Base-by-base conservation (phyloP, 1,284 basidiomycete species). In the Farysia itapuensis region DNA sequence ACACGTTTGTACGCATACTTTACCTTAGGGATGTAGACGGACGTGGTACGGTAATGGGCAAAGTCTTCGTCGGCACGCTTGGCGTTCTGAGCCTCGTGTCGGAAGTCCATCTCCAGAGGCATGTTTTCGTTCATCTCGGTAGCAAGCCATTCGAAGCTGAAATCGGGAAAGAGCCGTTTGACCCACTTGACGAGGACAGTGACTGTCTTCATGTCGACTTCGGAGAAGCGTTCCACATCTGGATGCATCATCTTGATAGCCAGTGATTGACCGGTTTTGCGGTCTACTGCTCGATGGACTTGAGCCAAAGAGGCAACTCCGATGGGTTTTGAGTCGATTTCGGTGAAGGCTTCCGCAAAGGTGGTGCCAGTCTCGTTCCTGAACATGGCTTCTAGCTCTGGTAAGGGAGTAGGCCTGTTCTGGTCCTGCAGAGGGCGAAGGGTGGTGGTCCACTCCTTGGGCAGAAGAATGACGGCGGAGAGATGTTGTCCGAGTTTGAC, bases 231-330 rank as follows among this genome's bases (percentile, higher is more conserved):
- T 35, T 87, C 85, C 4, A 99, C 81, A 75, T 89, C 88, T 4
- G 95, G 92, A 77, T 98, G 95, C 82, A 98, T 94, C 34, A 98
- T 77, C 84, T 99, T 99, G 49, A 98, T 86, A 11, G 95, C 95
- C n/a, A 94, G 90, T 33, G 81, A 79, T 36, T 72, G 44, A 16
- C 70, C 72, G 6, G 67, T 71, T 35, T 67, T 45, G 38, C 84
- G 83, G 63, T 91, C 85, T 6, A 80, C 81, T 0, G 87, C 95
- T 15, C 87, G 83, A 78, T 98, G 95, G 5, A 98, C 95, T 77
- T 99, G 94, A 6, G 93, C 94, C 24, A 98, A 79, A 4, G 80
- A 92, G 4, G 92, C 93, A 8, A 95, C 91, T 5, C 95, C 95
- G 43, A 98, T 88, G 9, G 95, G 94, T n/a, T 81, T 81, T 4